Base-by-base conservation (phyloP, 116 monocot species). In the Trichopus zeylanicus region DNA sequence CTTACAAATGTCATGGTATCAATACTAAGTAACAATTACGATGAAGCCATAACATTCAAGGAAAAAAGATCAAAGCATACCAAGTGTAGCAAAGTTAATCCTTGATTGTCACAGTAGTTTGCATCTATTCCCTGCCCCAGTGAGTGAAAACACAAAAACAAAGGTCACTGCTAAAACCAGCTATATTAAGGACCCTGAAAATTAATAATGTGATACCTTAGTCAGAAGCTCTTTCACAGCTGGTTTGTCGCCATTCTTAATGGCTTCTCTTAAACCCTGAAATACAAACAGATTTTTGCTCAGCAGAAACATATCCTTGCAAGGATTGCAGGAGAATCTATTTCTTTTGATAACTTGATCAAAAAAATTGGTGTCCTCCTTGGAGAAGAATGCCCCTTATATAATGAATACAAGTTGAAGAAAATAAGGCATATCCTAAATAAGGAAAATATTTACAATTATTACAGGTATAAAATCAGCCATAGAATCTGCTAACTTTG, bases 261-360 rank as follows among this genome's bases (percentile, higher is more conserved):
- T 97, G 56, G 97, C 97, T 73, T 97, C 91, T 71, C 97, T 90
- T 66, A 91, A 57, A 56, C 97, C 97, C 97, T 97, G 46, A 65
- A 61, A 56, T 26, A 26, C 31, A 38, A 54, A n/a, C 56, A 46
- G n/a, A 27, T 0, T 18, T 2, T 38, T 21, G 26, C 33, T 57
- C 31, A 49, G 15, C 24, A 7, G 21, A 48, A 26, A 30, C 49
- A 31, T n/a, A 9, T 30, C 15, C 4, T 48, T 20, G 33, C 0
- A 13, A 46, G 5, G 18, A 11, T 32, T 29, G 21, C 27, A 27
- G 19, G 26, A 53, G 9, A 53, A 15, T 29, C 3, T 21, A 13
- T n/a, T n/a, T n/a, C n/a, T n/a, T n/a, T n/a, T n/a, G n/a, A n/a
- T n/a, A n/a, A n/a, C n/a, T n/a, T n/a, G n/a, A n/a, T n/a, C n/a